Base-by-base conservation (phyloP, 129 eudicot genomes). In the Tagetes patula region DNA sequence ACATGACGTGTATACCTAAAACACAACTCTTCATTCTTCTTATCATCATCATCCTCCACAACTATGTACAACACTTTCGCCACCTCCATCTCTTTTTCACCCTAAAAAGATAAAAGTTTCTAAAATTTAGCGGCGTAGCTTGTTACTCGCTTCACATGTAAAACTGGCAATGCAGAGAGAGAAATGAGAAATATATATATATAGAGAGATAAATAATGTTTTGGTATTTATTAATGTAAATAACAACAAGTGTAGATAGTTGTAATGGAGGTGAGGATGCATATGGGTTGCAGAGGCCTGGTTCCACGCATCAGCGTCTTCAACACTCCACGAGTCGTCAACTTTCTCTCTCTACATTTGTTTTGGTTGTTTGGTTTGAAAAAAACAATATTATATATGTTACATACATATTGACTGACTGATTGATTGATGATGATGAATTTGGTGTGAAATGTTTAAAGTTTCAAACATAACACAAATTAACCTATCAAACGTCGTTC, bases 1-100 rank as follows among this genome's bases (percentile, higher is more conserved):
- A 90, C 91, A 49, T 93, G 85, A 56, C 99, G 91, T 52, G 99
- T 90, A 47, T 94, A 94, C 79, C 99, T 81, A 72, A 88, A 94
- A 3, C 93, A 81, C 45, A 75, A 75, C 39, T 80, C 77, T 9
- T 71, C 87, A 37, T 61, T 67, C 77, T 37, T 75, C 52, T 42
- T 65, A 9, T 45, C 91, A 37, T 47, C 30, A 65, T 76, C 84
- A 63, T 81, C 84, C 43, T 75, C 80, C 75, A 94, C 97, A 71
- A 94, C 91, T 72, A 94, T 75, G 76, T 90, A 94, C 83, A 94
- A 77, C 85, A n/a, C n/a, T 76, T 94, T 94, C 49, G 85, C 74
- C 76, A 80, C 87, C 72, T 84, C 86, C 84, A 88, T 86, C 88
- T 74, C 84, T 58, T 13, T 6, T 55, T 37, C 60, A 20, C 27